Conservation (phyloP, 345 rosid species). For the Gossypium anomalum region DNA sequence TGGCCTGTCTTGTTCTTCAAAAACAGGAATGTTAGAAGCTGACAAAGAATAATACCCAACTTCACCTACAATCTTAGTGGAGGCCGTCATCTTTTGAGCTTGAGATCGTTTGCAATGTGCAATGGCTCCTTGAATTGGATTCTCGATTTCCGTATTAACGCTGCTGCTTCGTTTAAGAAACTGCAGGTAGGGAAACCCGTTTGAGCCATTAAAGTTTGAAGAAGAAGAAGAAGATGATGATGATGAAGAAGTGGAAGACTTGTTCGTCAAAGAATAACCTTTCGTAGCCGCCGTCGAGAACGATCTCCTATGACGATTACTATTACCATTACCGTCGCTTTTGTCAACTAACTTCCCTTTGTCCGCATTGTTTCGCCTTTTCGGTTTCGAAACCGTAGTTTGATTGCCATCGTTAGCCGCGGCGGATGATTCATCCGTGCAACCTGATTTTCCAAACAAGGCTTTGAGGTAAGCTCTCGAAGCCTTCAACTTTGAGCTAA, state of each 20-base stretch:
- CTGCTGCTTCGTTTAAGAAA: constrained; percentile 64
- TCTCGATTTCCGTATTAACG: constrained; percentile 55
- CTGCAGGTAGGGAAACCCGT: constrained; percentile 35
- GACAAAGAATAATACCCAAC: constrained; percentile 53
- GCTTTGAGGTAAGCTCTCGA: constrained; percentile 68
- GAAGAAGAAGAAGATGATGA: constrained; percentile 45
- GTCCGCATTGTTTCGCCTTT: constrained; percentile 40
- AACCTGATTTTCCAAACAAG: constrained; percentile 58
- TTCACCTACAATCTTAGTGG: constrained; percentile 43
- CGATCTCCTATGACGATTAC: constrained; percentile 59
- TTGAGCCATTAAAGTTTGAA: constrained; percentile 32
- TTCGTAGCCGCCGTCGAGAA: constrained; percentile 69
- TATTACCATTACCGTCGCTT: constrained; percentile 22
- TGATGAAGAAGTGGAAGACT: constrained; percentile 28
- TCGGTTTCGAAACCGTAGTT: constrained; percentile 34
- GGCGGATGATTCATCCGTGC: constrained; percentile 57
- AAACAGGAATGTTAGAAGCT: constrained; percentile 36
- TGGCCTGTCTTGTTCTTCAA: constrained; percentile 53
- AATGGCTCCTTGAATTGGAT: constrained; percentile 86
- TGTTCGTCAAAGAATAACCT: constrained; percentile 43
- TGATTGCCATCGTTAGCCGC: constrained; percentile 50
- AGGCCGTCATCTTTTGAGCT: constrained; percentile 38
- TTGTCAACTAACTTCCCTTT: constrained; percentile 13
- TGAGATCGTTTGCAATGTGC: constrained; percentile 79
- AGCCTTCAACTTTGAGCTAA: constrained; percentile 65